Evolutionary conservation across 768 basidiomycete genomes (phyloP).

Genomic region (Suillus hirtellus): DNA sequence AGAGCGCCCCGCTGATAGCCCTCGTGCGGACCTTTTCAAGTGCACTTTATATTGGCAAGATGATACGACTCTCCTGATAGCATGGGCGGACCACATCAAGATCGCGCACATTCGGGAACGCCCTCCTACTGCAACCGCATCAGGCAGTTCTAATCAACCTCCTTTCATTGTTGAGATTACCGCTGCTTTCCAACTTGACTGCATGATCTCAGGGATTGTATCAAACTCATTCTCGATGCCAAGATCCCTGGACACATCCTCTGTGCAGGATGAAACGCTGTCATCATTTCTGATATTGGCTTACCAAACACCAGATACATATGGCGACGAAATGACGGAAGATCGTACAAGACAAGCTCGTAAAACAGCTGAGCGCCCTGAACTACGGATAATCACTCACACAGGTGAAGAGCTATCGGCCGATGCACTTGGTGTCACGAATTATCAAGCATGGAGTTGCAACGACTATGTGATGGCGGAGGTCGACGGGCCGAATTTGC

Average conservation of each 20-base stretch:
- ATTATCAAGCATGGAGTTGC: conserved; percentile 84
- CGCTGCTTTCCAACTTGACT: conserved; percentile 89
- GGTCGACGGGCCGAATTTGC: conserved; percentile 28
- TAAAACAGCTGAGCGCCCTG: conserved; percentile 88
- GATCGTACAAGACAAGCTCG: conserved; percentile 76
- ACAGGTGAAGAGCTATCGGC: conserved; percentile 85
- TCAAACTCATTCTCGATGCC: conserved; percentile 59
- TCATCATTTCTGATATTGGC: conserved; percentile 87
- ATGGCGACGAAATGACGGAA: conserved; percentile 62
- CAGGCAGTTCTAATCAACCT: conserved; percentile 47
- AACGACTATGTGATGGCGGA: conserved; percentile 85
- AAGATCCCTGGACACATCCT: conserved; percentile 18
- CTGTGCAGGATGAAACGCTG: conserved; percentile 35
- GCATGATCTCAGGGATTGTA: conserved; percentile 90
- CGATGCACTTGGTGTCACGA: conserved; percentile 78
- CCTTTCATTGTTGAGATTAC: conserved; percentile 84
- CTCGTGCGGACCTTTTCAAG: conserved; percentile 93
- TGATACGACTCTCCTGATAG: conserved; percentile 84
- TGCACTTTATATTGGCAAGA: conserved; percentile 93
- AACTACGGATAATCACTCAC: conserved; percentile 87
- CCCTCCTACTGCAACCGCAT: conserved; percentile 43
- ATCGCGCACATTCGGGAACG: conserved; percentile 78
- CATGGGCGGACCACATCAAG: conserved; percentile 93
- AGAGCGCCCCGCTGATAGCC: conserved; percentile 77
- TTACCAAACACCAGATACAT: conserved; percentile 79